Evolutionary conservation across 2,329 filamentous ascomycete species (phyloP).

Genomic region (Didymella pomorum): DNA sequence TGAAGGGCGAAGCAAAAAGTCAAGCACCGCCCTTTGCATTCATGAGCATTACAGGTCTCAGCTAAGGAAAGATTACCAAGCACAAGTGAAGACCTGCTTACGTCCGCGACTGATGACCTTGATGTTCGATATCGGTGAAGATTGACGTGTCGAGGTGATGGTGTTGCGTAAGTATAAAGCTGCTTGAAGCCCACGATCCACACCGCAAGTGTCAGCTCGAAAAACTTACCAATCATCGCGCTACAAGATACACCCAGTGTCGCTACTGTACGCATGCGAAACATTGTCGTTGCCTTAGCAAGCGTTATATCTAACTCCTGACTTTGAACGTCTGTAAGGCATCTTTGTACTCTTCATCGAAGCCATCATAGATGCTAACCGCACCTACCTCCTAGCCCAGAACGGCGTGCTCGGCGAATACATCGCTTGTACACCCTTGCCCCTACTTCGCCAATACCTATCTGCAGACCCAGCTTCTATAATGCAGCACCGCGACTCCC

Average conservation of each 20-base stretch:
- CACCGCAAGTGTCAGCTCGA: background rate
- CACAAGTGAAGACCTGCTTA: background rate
- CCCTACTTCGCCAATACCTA: background rate
- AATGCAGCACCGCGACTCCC: background rate
- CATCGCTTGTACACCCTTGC: background rate
- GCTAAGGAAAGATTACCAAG: background rate
- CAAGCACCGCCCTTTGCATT: constrained; percentile 2
- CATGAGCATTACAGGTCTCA: too few species aligned
- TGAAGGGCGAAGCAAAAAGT: background rate
- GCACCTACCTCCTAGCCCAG: constrained; percentile 2
- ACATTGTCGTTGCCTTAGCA: background rate
- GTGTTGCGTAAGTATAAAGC: constrained; percentile 2
- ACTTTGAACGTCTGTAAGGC: background rate
- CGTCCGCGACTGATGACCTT: background rate
- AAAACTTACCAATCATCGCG: background rate
- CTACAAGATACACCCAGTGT: background rate
- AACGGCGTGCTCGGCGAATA: constrained; percentile 1
- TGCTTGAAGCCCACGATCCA: background rate
- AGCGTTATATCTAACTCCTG: background rate
- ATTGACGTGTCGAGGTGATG: background rate
- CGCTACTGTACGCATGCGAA: background rate
- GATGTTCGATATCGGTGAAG: background rate
- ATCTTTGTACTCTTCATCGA: background rate
- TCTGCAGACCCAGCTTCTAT: background rate
- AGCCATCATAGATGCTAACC: background rate